phyloP scores from a whole-genome alignment of 176 grass and related monocot species.

The Zoysia japonica region DNA sequence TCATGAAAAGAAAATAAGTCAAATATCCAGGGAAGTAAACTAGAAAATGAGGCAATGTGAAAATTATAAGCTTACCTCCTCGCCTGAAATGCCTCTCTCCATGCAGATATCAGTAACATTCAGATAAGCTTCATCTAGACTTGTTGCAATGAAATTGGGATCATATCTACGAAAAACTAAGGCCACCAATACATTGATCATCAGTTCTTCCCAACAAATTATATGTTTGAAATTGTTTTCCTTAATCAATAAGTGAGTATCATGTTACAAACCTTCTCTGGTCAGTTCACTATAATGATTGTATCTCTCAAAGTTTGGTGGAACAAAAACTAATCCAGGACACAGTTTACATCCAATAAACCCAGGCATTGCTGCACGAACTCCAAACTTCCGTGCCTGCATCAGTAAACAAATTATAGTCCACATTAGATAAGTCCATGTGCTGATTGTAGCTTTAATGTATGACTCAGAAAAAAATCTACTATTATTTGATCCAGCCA shows the following conservation, averaged over 20 bases:
- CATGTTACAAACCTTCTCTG: conserved; percentile 71
- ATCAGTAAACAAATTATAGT: conserved; percentile 36
- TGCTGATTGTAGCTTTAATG: conserved; percentile 6
- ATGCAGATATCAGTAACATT: conserved; percentile 69
- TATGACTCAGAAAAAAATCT: neutral
- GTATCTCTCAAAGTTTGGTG: conserved; percentile 88
- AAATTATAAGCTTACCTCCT: conserved; percentile 60
- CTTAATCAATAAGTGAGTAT: conserved; percentile 3
- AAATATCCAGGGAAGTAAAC: conserved; percentile 14
- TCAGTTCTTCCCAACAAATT: neutral
- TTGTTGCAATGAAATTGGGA: conserved; percentile 77
- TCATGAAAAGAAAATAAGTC: neutral
- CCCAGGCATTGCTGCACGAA: conserved; percentile 99
- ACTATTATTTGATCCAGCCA: neutral
- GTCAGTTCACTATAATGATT: conserved; percentile 82
- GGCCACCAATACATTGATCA: conserved; percentile 31
- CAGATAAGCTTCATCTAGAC: conserved; percentile 92
- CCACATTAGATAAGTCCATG: conserved; percentile 3
- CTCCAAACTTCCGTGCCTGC: conserved; percentile 86
- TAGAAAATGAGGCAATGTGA: neutral
- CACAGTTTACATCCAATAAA: conserved; percentile 95
- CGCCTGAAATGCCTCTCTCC: conserved; percentile 62
- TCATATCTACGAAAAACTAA: conserved; percentile 87
- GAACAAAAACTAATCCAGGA: conserved; percentile 88
- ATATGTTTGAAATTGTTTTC: conserved; percentile 28